phyloP scores from a whole-genome alignment of 768 basidiomycete genomes.

The Flagelloscypha sp. region DNA sequence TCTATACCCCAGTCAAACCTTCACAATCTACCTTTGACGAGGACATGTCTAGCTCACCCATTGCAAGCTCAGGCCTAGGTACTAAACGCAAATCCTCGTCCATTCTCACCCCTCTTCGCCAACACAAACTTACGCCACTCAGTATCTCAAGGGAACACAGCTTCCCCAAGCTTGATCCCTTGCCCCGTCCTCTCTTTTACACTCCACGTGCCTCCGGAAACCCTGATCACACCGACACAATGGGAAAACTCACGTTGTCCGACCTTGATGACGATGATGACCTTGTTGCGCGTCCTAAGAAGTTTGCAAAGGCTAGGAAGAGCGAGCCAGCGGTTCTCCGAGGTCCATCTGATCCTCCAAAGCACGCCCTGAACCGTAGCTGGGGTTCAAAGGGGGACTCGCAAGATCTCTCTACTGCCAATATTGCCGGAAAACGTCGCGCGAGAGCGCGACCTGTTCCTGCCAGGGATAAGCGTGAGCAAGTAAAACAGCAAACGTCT shows the following conservation, averaged over 20 bases:
- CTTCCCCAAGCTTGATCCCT: conserved; percentile 28
- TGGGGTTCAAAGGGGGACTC: too few species aligned
- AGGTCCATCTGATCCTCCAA: not conserved
- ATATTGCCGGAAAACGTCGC: too few species aligned
- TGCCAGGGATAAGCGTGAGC: too few species aligned
- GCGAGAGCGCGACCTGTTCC: too few species aligned
- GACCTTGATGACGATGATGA: conserved; percentile 43
- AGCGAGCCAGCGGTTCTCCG: conserved; percentile 3
- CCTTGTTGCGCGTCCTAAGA: conserved; percentile 31
- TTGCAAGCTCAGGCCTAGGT: conserved; percentile 34
- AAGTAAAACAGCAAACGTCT: too few species aligned
- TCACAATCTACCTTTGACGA: conserved; percentile 6
- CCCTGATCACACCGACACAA: conserved; percentile 52
- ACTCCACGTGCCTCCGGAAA: conserved; percentile 17
- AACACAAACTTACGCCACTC: conserved; percentile 32
- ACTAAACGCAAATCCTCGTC: conserved; percentile 60
- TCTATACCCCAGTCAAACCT: conserved; percentile 54
- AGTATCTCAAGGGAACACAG: too few species aligned
- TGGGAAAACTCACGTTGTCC: conserved; percentile 53
- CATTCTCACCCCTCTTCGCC: conserved; percentile 47
- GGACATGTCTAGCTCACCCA: conserved; percentile 16
- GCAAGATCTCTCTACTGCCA: too few species aligned
- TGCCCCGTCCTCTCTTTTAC: conserved; percentile 24
- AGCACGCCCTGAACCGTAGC: too few species aligned
- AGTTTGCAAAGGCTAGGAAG: too few species aligned